phyloP scores from a whole-genome alignment of 345 rosid species.

The Lepidium sativum region DNA sequence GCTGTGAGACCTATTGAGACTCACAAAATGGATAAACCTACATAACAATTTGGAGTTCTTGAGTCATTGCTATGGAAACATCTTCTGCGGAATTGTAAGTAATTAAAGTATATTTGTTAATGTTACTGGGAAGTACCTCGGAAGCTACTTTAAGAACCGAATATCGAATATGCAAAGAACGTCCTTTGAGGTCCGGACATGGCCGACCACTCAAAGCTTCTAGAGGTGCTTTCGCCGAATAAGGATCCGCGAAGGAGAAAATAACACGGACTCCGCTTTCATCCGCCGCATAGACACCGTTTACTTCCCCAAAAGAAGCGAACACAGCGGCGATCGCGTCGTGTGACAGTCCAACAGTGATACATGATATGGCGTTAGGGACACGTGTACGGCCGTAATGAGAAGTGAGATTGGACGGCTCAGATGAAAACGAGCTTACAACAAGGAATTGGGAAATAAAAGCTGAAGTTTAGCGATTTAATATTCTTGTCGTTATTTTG shows the following conservation, averaged over 20 bases:
- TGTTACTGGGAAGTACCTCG: slow-evolving; percentile 30
- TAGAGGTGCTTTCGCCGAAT: slow-evolving; percentile 55
- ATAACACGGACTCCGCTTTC: slow-evolving; percentile 83
- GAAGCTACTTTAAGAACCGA: slow-evolving; percentile 45
- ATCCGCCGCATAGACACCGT: slow-evolving; percentile 73
- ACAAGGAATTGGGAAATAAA: too few relatives aligned
- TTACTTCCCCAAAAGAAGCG: slow-evolving; percentile 51
- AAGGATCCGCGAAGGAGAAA: slow-evolving; percentile 42
- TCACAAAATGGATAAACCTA: background rate
- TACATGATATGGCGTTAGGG: too few relatives aligned
- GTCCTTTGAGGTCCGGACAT: slow-evolving; percentile 57
- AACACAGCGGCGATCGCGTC: slow-evolving; percentile 52
- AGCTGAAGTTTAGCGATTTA: too few relatives aligned
- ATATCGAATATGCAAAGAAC: slow-evolving; percentile 63
- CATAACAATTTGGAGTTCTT: background rate
- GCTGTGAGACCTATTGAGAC: background rate
- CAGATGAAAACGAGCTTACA: too few relatives aligned
- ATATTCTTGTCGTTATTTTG: too few relatives aligned
- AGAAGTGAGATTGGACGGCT: too few relatives aligned
- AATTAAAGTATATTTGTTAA: background rate
- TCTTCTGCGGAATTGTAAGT: background rate
- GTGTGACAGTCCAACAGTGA: slow-evolving; percentile 57
- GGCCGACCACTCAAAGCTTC: slow-evolving; percentile 42
- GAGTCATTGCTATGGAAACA: background rate
- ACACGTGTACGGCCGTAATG: too few relatives aligned